Percentiles rank a stretch among this genome's conserved stretches.
phyloP scores from a whole-genome alignment of 1,284 basidiomycete genomes.

The Ceratobasidium sp. region DNA sequence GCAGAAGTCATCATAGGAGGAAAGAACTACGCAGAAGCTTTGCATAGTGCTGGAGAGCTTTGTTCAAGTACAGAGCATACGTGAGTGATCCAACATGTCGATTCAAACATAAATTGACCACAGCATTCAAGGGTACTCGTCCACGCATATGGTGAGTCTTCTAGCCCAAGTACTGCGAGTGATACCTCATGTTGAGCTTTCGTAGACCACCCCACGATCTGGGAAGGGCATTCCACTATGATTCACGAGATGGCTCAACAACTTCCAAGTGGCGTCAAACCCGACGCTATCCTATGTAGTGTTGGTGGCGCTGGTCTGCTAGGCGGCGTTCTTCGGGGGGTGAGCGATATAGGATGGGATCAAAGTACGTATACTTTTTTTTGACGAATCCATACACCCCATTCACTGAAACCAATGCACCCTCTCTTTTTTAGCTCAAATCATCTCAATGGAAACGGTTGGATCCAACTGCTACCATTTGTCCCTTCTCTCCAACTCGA shows the following conservation, averaged over 20 bases:
- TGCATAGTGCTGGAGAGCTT: constrained; percentile 63
- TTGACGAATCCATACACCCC: background rate
- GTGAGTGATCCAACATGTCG: constrained; percentile 60
- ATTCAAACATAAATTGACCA: background rate
- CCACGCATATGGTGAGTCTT: constrained; percentile 65
- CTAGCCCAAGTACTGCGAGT: background rate
- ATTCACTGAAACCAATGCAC: background rate
- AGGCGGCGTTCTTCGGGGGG: constrained; percentile 76
- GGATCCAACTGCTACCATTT: constrained; percentile 81
- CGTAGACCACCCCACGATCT: constrained; percentile 70
- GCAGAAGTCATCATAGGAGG: constrained; percentile 71
- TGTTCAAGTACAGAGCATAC: constrained; percentile 64
- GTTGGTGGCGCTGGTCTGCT: constrained; percentile 80
- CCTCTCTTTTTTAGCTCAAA: constrained; percentile 64
- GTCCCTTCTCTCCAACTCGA: constrained; percentile 60
- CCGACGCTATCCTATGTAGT: constrained; percentile 80
- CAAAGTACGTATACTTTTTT: constrained; percentile 49
- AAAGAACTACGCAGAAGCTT: constrained; percentile 68
- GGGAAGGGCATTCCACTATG: constrained; percentile 81
- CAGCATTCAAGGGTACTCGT: constrained; percentile 66
- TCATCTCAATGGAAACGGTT: constrained; percentile 72
- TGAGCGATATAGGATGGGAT: constrained; percentile 69
- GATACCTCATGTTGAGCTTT: background rate
- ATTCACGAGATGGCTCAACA: constrained; percentile 72
- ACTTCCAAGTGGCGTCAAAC: constrained; percentile 62